A percentile compares a stretch with the other conserved stretches of the same genome.
Conservation (phyloP, 192 early-diverging fungal genomes). For the Gaertneriomyces sp. region DNA sequence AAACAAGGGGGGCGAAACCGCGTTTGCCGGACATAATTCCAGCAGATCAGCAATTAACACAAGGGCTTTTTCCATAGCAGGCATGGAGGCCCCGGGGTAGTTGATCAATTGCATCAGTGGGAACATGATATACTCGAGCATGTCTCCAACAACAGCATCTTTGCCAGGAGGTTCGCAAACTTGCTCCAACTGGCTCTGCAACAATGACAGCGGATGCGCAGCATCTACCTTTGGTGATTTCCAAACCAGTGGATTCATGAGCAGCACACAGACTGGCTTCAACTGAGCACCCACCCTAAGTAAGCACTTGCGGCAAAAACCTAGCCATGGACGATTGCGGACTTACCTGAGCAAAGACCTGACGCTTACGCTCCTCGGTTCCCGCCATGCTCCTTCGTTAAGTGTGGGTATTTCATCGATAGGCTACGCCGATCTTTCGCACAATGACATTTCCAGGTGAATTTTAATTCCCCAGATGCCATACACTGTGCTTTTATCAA, state of each 20-base stretch:
- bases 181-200: background rate
- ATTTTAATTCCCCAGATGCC: too few species aligned
- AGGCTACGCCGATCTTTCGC: too few species aligned
- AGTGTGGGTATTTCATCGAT: too few species aligned
- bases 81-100: constrained; percentile 5
- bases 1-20: constrained; percentile 14
- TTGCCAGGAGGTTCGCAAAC: background rate
- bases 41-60: constrained; percentile 1
- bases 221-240: background rate
- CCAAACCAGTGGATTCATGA: constrained; percentile 1
- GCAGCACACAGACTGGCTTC: constrained; percentile 5
- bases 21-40: background rate
- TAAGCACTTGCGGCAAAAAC: too few species aligned
- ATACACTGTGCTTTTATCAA: too few species aligned
- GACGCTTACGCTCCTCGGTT: too few species aligned
- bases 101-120: constrained; percentile 17
- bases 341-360: too few species aligned
- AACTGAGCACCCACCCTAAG: constrained; percentile 2
- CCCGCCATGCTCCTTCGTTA: too few species aligned
- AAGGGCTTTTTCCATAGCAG: constrained; percentile 14
- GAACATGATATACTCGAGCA: constrained; percentile 19
- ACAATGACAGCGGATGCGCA: background rate
- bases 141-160: constrained; percentile 6
- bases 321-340: too few species aligned
- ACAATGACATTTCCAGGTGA: too few species aligned